Evolutionary conservation across 345 rosid species (phyloP).

Genomic region (Pistacia integerrima): DNA sequence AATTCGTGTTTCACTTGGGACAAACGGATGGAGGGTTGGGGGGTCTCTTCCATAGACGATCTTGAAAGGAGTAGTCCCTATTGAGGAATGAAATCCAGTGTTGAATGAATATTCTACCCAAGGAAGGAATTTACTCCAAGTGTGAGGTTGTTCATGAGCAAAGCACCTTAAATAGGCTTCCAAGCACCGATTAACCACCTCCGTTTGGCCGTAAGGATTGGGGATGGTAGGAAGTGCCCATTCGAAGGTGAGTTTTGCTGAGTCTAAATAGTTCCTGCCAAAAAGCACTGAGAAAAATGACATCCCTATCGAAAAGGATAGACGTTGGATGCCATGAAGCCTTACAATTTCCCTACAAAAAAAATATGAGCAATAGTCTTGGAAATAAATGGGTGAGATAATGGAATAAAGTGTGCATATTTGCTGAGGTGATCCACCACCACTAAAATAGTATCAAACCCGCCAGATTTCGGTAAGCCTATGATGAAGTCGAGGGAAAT

Average conservation of each 20-base stretch:
- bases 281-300: background rate
- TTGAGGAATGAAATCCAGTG: background rate
- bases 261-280: background rate
- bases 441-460: background rate
- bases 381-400: background rate
- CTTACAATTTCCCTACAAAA: background rate
- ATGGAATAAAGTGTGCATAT: background rate
- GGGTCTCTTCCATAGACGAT: background rate
- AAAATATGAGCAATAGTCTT: background rate
- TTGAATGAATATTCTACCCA: background rate
- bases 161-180: background rate
- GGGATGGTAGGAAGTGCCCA: slow-evolving; percentile 10
- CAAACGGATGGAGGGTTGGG: background rate
- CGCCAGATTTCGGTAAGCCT: background rate
- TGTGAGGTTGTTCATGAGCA: background rate
- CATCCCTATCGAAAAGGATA: background rate
- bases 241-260: background rate
- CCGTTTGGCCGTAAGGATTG: background rate
- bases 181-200: background rate
- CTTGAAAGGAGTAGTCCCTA: background rate
- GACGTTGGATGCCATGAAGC: background rate
- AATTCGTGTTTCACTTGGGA: background rate
- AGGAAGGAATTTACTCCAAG: background rate
- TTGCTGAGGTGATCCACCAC: background rate
- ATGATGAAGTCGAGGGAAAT: background rate